Base-by-base conservation (phyloP, 1,284 basidiomycete genomes). In the Kwoniella shivajii region DNA sequence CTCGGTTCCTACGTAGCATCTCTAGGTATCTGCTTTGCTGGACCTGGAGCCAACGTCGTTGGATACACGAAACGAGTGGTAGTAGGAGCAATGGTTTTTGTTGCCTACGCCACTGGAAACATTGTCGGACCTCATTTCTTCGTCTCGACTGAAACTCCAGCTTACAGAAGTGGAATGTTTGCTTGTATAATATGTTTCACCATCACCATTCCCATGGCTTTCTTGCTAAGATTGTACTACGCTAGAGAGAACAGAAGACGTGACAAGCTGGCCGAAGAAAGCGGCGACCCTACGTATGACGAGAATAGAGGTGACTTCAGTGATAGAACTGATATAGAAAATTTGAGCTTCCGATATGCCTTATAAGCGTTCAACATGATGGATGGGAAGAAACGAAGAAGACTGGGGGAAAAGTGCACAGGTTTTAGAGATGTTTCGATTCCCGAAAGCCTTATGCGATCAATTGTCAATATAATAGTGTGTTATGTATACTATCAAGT, bases 61-160 rank as follows among this genome's bases (percentile, higher is more conserved):
- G 68, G 71, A 1, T 69, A 70, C 60, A 72, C 68, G 14, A 72
- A 72, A 44, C 54, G 63, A 43, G 60, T 71, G 13, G 63, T 64
- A 9, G 54, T 68, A 29, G 58, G 60, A 6, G 64, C 57, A 6
- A 68, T 67, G 64, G 59, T 69, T 10, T 71, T 72, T 47, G 56
- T 69, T 27, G 61, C 66, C 24, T 68, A 62, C 59, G 60, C 63
- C 22, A 54, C 57, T 3, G 66, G 63, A 41, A 63, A 60, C 57
- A 61, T 68, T 48, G 56, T 58, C 53, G 66, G 67, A 16, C 66
- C 67, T 14, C 65, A 59, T 50, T 64, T 68, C 53, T 69, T 63
- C 60, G 59, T 62, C 48, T 61, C 66, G 10, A 67, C 62, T 36
- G 65, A 74, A 50, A 39, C 44, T 3, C 69, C 69, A 7, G 62